These are phyloP conservation scores for Ophiocordyceps polyrhachis-furcata DNA, from an alignment of 2,329 filamentous ascomycete genomes.

Conservation along the genomic window DNA sequence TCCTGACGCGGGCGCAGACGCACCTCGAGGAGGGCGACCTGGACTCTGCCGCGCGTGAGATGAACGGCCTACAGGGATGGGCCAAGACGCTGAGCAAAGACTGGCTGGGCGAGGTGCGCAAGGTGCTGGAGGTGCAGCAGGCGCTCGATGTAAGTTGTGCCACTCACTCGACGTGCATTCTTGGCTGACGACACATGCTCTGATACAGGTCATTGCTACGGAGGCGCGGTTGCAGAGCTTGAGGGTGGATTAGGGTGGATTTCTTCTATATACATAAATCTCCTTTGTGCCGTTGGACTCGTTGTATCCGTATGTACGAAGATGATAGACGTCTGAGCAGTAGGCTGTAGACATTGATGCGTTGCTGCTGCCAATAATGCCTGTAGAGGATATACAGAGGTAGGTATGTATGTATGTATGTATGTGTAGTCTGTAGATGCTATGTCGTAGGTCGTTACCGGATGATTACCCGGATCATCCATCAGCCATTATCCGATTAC, in stretches of 20 bases:
- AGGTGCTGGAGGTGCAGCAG: constrained; percentile 88
- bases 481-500: not conserved
- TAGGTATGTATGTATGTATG: not conserved
- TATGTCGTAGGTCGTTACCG: too few species aligned
- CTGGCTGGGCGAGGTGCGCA: constrained; percentile 80
- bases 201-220: constrained; percentile 60
- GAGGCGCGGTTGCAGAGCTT: constrained; percentile 81
- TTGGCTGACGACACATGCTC: not conserved
- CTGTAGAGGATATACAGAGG: not conserved
- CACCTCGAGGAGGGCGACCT: constrained; percentile 84
- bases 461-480: too few species aligned
- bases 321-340: not conserved
- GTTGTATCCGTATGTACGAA: not conserved
- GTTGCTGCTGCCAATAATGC: too few species aligned
- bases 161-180: too few species aligned
- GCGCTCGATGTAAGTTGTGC: constrained; percentile 65
- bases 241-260: constrained; percentile 47
- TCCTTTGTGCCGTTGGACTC: not conserved
- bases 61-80: constrained; percentile 88
- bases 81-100: constrained; percentile 87
- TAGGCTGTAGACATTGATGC: too few species aligned
- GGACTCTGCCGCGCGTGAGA: constrained; percentile 79
- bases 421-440: not conserved
- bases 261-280: constrained; percentile 12
- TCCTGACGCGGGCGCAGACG: constrained; percentile 75